Evolutionary conservation across 305 asterid genomes (phyloP).

Genomic region (Fraxinus albicans): DNA sequence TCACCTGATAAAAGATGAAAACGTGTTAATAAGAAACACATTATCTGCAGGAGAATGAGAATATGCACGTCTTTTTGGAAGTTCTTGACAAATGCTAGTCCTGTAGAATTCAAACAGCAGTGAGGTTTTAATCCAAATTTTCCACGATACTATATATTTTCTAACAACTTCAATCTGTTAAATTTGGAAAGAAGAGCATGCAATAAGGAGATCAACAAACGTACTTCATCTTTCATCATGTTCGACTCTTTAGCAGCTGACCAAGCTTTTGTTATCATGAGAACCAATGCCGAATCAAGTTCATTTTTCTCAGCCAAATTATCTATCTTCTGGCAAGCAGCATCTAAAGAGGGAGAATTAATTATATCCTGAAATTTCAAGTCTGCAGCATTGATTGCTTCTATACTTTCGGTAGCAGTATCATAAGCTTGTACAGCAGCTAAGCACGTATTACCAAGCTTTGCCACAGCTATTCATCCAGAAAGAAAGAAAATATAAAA

Average conservation of each 20-base stretch:
- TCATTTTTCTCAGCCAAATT: constrained; percentile 78
- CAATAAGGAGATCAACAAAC: constrained; percentile 16
- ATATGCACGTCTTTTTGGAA: neutral
- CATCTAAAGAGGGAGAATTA: constrained; percentile 84
- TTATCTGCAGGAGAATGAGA: neutral
- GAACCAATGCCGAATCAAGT: constrained; percentile 83
- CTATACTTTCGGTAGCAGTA: constrained; percentile 66
- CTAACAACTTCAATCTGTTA: constrained; percentile 6
- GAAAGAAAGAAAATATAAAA: constrained; percentile 18
- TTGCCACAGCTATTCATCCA: constrained; percentile 59
- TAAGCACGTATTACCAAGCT: constrained; percentile 72
- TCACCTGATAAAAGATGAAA: constrained; percentile 48
- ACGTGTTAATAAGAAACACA: neutral
- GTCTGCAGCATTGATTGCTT: constrained; percentile 83
- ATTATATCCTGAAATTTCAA: constrained; percentile 83
- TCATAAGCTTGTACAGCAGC: constrained; percentile 84
- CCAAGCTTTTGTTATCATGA: constrained; percentile 95
- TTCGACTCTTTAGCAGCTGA: constrained; percentile 86
- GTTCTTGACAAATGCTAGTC: neutral
- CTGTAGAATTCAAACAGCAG: neutral
- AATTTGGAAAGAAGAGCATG: neutral
- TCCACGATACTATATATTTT: neutral
- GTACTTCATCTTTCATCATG: constrained; percentile 86
- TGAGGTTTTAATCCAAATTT: neutral
- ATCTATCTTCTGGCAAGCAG: constrained; percentile 89